Evolutionary conservation across 1,284 basidiomycete genomes (phyloP).

Genomic region (Malassezia obtusa): DNA sequence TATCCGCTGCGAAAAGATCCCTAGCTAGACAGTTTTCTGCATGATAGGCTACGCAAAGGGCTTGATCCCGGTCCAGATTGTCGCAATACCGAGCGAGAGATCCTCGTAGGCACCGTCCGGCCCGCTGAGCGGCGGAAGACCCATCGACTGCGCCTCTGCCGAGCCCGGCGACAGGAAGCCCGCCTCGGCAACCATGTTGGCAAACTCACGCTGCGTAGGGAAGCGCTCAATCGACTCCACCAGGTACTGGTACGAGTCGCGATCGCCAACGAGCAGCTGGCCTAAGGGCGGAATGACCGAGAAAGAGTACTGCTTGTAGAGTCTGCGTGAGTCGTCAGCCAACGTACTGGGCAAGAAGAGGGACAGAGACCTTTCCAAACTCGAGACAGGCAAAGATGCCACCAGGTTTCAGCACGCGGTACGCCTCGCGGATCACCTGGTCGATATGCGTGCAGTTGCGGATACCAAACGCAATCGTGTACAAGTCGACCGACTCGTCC

Average conservation of each 20-base stretch:
- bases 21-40: slow-evolving; percentile 1
- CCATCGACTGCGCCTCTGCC: slow-evolving; percentile 31
- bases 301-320: slow-evolving; percentile 95
- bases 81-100: slow-evolving; percentile 42
- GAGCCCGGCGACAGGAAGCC: slow-evolving; percentile 48
- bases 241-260: slow-evolving; percentile 82
- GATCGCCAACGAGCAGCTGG: slow-evolving; percentile 87
- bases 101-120: slow-evolving; percentile 43
- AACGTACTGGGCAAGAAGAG: slow-evolving; percentile 69
- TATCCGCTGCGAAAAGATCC: slow-evolving; percentile 16
- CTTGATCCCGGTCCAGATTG: slow-evolving; percentile 39
- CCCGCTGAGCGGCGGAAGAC: slow-evolving; percentile 27
- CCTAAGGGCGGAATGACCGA: slow-evolving; percentile 87
- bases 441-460: slow-evolving; percentile 92
- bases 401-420: slow-evolving; percentile 91
- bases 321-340: slow-evolving; percentile 51
- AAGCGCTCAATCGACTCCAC: slow-evolving; percentile 95
- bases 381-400: slow-evolving; percentile 92
- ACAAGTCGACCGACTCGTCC: slow-evolving; percentile 73
- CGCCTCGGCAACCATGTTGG: slow-evolving; percentile 59
- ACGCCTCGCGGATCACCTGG: slow-evolving; percentile 75
- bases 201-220: slow-evolving; percentile 80
- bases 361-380: slow-evolving; percentile 87
- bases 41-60: slow-evolving; percentile 12
- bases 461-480: slow-evolving; percentile 98